phyloP scores from a whole-genome alignment of 805 yeast species.

The Lipomyces sp. region DNA sequence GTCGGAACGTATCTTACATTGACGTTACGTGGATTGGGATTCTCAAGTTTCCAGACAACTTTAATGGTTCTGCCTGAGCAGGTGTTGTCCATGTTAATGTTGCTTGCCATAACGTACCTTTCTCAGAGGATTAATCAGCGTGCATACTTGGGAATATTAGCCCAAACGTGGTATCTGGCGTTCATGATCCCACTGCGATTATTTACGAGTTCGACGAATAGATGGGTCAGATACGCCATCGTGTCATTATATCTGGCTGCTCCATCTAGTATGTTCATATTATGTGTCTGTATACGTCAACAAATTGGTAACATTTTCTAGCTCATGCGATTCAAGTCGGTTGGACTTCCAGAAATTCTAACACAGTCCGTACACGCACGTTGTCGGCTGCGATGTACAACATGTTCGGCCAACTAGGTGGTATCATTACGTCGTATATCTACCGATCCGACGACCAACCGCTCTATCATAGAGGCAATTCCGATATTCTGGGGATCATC shows the following conservation, averaged over 20 bases:
- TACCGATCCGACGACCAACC: constrained; percentile 64
- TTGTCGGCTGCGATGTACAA: constrained; percentile 69
- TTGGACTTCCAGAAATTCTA: constrained; percentile 65
- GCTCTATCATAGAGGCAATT: constrained; percentile 60
- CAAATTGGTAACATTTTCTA: neutral
- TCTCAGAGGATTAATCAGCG: constrained; percentile 22
- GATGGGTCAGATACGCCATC: constrained; percentile 24
- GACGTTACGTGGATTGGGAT: constrained; percentile 56
- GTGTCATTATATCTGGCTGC: constrained; percentile 44
- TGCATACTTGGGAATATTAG: constrained; percentile 7
- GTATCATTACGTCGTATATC: constrained; percentile 59
- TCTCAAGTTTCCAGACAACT: constrained; percentile 57
- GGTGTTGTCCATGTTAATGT: constrained; percentile 38
- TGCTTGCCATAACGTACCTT: constrained; percentile 45
- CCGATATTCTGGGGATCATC: constrained; percentile 13
- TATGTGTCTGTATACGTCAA: neutral
- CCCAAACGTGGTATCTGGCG: constrained; percentile 18
- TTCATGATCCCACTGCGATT: constrained; percentile 37
- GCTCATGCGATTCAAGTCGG: constrained; percentile 58
- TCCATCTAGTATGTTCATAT: constrained; percentile 8
- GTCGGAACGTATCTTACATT: constrained; percentile 55
- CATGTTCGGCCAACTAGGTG: constrained; percentile 64
- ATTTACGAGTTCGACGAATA: constrained; percentile 18
- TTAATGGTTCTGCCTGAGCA: constrained; percentile 57
- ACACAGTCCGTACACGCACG: constrained; percentile 63